Base-by-base conservation (phyloP, 2,329 filamentous ascomycete species). In the Ustulina deusta region DNA sequence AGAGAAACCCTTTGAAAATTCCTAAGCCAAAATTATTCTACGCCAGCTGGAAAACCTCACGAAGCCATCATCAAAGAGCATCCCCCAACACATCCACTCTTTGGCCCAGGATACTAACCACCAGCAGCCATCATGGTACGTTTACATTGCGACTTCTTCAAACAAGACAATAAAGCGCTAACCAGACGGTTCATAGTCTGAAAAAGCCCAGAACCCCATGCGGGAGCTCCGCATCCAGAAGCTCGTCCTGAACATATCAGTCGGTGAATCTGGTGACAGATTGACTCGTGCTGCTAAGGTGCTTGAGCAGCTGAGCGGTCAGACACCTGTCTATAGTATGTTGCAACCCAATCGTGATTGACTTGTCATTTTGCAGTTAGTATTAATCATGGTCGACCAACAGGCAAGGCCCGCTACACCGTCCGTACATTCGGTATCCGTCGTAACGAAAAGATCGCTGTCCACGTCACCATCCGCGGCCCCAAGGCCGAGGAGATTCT, bases 341-440 rank as follows among this genome's bases (percentile, higher is more conserved):
- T 86, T 72, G 22, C 29, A 51, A 44, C 2, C 59, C 25, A 36
- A 40, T 44, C n/a, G 1, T 15, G 27, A 17, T 42, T 6, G n/a
- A 17, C 55, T 63, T 15, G 0, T 22, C n/a, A 59, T 20, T 49
- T 25, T 7, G 44, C 13, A 36, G 22, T 13, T 7, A 1, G 34
- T 57, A 29, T 69, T 76, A 68, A 77, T 63, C n/a, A 61, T 29
- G 36, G 25, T 61, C 17, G 55, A 58, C 63, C 32, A 61, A 64
- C 80, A 94, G 93, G 92, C 94, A 99, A 99, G 93, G 96, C 96
- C 85, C 93, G 96, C 82, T 99, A 98, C 91, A 99, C 96, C 78
- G 96, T 99, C 90, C 95, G 96, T 88, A 98, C 95, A 82, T 99
- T 99, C 86, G 96, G 96, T 91, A 99, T 99, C 90, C 95, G 96